Conservation (phyloP, 163 green algal species). For the Scenedesmus sp. region DNA sequence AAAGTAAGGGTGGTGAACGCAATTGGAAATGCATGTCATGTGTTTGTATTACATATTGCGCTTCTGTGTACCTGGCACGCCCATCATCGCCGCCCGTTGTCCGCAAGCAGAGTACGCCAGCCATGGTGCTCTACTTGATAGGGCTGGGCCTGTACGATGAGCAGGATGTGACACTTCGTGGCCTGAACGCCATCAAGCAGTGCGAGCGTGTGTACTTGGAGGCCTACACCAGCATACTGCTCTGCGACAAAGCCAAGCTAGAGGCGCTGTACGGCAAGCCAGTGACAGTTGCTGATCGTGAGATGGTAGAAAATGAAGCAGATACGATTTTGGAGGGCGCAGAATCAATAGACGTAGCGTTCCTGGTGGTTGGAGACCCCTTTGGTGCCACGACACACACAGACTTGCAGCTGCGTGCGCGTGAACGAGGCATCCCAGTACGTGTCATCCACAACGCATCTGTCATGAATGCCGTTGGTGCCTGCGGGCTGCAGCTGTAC, state of each 20-base stretch:
- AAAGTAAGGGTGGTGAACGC: background rate
- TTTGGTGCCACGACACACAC: constrained; percentile 99
- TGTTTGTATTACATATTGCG: background rate
- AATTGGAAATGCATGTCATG: background rate
- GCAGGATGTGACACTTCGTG: constrained; percentile 95
- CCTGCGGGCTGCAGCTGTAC: constrained; percentile 94
- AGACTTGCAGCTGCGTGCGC: constrained; percentile 94
- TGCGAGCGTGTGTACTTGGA: constrained; percentile 95
- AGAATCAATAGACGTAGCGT: constrained; percentile 89
- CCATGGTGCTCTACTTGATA: constrained; percentile 92
- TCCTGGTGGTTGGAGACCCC: constrained; percentile 98
- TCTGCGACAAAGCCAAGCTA: constrained; percentile 89
- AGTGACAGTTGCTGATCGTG: constrained; percentile 92
- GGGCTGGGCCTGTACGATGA: constrained; percentile 96
- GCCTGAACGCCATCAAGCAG: constrained; percentile 87
- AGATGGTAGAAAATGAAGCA: constrained; percentile 96
- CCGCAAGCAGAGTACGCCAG: background rate
- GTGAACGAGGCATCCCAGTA: constrained; percentile 81
- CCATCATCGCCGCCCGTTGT: background rate
- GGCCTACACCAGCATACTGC: constrained; percentile 96
- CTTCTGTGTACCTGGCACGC: background rate
- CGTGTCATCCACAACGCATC: constrained; percentile 97
- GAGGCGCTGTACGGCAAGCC: constrained; percentile 95
- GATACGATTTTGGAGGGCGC: constrained; percentile 91
- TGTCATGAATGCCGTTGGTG: constrained; percentile 97